Conservation (phyloP, 306 rosid genomes). For the Quercus robur region DNA sequence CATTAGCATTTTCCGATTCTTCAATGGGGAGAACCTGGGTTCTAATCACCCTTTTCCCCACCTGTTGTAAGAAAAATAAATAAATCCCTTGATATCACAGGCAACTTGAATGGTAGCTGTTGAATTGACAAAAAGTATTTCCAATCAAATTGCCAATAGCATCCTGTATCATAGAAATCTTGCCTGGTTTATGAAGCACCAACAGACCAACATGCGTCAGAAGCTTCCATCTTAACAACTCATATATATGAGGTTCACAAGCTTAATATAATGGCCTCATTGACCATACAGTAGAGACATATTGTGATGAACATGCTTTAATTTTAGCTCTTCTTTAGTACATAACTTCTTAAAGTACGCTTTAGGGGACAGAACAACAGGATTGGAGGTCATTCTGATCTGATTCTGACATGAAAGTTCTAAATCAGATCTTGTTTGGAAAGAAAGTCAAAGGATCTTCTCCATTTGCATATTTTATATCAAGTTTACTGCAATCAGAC, state of each 20-base stretch:
- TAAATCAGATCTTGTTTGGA: background rate
- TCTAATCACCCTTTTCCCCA: too few relatives aligned
- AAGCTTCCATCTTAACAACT: background rate
- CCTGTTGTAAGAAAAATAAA: too few relatives aligned
- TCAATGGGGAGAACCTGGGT: too few relatives aligned
- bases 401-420: background rate
- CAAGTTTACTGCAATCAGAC: background rate
- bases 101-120: too few relatives aligned
- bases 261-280: background rate
- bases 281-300: background rate
- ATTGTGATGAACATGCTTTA: too few relatives aligned
- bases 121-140: too few relatives aligned
- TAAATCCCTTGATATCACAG: too few relatives aligned
- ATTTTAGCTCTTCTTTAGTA: too few relatives aligned
- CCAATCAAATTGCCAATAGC: too few relatives aligned
- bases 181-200: background rate
- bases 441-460: background rate
- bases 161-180: background rate
- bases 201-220: background rate
- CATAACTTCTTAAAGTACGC: too few relatives aligned
- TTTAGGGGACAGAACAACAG: too few relatives aligned
- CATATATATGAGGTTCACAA: background rate
- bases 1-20: too few relatives aligned
- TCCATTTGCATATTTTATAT: background rate
- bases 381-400: background rate